Base-by-base conservation (phyloP, 2,329 filamentous ascomycete genomes). In the Penicillium sp. region DNA sequence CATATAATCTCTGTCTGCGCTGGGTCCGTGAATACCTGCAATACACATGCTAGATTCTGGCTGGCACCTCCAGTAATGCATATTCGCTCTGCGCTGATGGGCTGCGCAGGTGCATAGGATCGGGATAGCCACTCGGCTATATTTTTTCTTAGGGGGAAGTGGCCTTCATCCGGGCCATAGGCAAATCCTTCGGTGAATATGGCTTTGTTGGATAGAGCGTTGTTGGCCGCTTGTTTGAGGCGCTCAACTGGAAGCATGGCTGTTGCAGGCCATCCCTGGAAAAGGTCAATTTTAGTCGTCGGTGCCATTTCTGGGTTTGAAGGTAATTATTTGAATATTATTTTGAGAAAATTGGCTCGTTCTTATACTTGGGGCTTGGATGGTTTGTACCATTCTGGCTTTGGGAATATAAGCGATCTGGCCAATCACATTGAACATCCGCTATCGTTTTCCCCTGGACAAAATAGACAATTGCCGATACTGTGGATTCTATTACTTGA, bases 61-160 rank as follows among this genome's bases (percentile, higher is more conserved):
- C 86, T 89, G 2, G 92, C 92, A 13, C 92, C 92, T 39, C 91
- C 91, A 0, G 89, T 90, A 68, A 96, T 87, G 68, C 86, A 89
- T 50, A 96, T 87, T 25, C 89, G 82, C 2, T 85, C 80, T 6
- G 80, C 70, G 19, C 72, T 66, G 29, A 85, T 77, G 3, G 74
- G 67, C 2, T 72, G 64, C 0, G 61, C 25, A 0, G 66, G 67
- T 0, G 74, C 72, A 70, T 90, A 93, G 63, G 86, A 86, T 0
- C 68, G 66, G 1, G 80, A 82, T 23, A 96, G 78, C 89, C 90
- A 96, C 25, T 73, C 69, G 1, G 90, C 86, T 39, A 96, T 76
- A 27, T 83, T 82, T 60, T 84, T 78, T 19, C 90, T 82, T 36
- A 93, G 79, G 6, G 85, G 85, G 58, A 81, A 75, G 67, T 88